Evolutionary conservation across 2,329 filamentous ascomycete genomes (phyloP).

Genomic region (Ophiostoma populinum): DNA sequence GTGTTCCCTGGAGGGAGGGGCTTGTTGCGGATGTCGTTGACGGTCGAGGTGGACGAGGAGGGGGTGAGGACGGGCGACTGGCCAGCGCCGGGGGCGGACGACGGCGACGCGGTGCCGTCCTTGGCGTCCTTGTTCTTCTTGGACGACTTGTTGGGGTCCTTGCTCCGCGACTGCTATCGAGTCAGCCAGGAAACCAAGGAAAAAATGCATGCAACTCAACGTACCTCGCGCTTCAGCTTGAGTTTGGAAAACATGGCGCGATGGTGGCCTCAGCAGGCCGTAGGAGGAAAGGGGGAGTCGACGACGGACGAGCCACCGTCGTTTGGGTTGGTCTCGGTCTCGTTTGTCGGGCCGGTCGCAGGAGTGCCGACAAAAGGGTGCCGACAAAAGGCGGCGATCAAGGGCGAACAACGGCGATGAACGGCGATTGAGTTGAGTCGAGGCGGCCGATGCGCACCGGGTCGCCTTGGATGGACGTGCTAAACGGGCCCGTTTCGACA

Average conservation of each 20-base stretch:
- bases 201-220: constrained; percentile 2
- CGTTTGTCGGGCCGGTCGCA: too few species aligned
- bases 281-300: background rate
- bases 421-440: too few species aligned
- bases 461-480: too few species aligned
- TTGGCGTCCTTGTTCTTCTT: constrained; percentile 58
- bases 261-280: constrained; percentile 3
- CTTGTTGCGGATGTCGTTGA: constrained; percentile 76
- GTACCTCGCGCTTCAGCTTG: constrained; percentile 15
- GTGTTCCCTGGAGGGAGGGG: constrained; percentile 44
- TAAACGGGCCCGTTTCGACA: too few species aligned
- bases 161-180: constrained; percentile 72
- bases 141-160: constrained; percentile 69
- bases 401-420: too few species aligned
- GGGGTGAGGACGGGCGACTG: constrained; percentile 57
- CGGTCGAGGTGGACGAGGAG: constrained; percentile 72
- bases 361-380: too few species aligned
- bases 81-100: constrained; percentile 33
- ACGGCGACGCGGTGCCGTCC: constrained; percentile 67
- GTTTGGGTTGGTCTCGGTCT: too few species aligned
- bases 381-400: too few species aligned
- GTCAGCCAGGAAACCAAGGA: background rate
- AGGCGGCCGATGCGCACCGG: too few species aligned
- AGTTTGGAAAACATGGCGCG: constrained; percentile 14
- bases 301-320: too few species aligned